Evolutionary conservation across 257 asterid species (phyloP).

Genomic region (Pogostemon cablin): DNA sequence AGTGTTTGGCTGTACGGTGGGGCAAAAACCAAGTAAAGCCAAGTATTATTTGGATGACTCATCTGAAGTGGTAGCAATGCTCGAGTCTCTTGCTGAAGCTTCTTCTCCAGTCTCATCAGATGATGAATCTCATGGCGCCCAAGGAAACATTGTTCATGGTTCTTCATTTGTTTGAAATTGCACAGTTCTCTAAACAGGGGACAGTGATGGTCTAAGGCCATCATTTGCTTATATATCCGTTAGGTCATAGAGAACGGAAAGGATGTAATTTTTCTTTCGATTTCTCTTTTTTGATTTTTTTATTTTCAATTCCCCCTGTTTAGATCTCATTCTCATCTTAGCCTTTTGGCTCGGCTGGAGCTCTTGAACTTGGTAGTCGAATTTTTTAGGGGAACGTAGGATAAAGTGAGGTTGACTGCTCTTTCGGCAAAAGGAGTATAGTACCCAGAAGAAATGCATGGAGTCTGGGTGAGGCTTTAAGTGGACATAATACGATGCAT

Average conservation of each 20-base stretch:
- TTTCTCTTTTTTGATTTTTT: neutral
- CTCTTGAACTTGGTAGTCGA: constrained; percentile 30
- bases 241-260: constrained; percentile 42
- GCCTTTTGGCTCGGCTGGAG: constrained; percentile 40
- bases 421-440: constrained; percentile 1
- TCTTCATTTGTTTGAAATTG: constrained; percentile 38
- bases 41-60: constrained; percentile 85
- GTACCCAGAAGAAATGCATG: neutral
- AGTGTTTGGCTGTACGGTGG: constrained; percentile 87
- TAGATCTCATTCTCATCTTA: constrained; percentile 29
- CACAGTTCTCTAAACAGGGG: constrained; percentile 31
- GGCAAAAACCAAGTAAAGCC: constrained; percentile 91
- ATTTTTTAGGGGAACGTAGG: constrained; percentile 34
- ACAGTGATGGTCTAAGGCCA: constrained; percentile 35
- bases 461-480: neutral
- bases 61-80: constrained; percentile 74
- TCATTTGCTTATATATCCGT: constrained; percentile 37
- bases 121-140: constrained; percentile 50
- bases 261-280: constrained; percentile 31
- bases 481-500: neutral
- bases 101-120: constrained; percentile 69
- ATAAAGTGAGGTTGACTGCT: constrained; percentile 22
- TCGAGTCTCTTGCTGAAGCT: constrained; percentile 81
- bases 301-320: constrained; percentile 5
- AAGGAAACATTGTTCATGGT: constrained; percentile 38